A percentile compares a stretch with the other conserved stretches of the same genome.
phyloP scores from a whole-genome alignment of 208 protist genomes.

The Leishmania major region DNA sequence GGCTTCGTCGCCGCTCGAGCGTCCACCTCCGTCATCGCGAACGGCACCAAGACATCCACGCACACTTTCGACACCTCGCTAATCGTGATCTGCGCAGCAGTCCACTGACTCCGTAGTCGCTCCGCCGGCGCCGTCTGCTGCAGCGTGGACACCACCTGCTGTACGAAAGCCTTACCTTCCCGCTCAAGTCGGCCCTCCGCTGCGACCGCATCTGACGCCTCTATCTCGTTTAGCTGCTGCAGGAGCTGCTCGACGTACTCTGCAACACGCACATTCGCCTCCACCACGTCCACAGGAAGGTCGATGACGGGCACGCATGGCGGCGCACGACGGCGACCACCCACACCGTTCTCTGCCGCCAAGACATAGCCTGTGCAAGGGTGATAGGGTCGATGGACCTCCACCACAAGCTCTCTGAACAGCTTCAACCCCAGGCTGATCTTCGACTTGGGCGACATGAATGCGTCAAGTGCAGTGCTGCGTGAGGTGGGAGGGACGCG shows the following conservation, averaged over 20 bases:
- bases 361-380: slow-evolving; percentile 42
- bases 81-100: slow-evolving; percentile 15
- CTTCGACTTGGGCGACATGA: slow-evolving; percentile 68
- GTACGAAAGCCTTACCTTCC: slow-evolving; percentile 8
- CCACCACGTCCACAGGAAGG: slow-evolving; percentile 47
- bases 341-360: slow-evolving; percentile 39
- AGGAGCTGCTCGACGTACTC: slow-evolving; percentile 14
- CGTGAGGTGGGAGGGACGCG: slow-evolving; percentile 52
- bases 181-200: not conserved
- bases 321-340: slow-evolving; percentile 23
- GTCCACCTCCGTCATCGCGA: slow-evolving; percentile 29
- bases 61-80: slow-evolving; percentile 10
- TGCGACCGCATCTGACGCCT: not conserved
- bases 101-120: slow-evolving; percentile 7
- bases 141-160: slow-evolving; percentile 3
- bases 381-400: slow-evolving; percentile 59
- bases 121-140: not conserved
- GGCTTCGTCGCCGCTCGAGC: slow-evolving; percentile 17
- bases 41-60: slow-evolving; percentile 45
- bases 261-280: slow-evolving; percentile 43
- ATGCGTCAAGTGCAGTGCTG: slow-evolving; percentile 47
- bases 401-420: slow-evolving; percentile 66
- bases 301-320: slow-evolving; percentile 52
- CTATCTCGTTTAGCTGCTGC: slow-evolving; percentile 16
- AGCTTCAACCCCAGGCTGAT: slow-evolving; percentile 58